These are phyloP conservation scores for Yamadazyma jaroonii DNA, from an alignment of 1,139 yeast genomes.

Conservation along the genomic window DNA sequence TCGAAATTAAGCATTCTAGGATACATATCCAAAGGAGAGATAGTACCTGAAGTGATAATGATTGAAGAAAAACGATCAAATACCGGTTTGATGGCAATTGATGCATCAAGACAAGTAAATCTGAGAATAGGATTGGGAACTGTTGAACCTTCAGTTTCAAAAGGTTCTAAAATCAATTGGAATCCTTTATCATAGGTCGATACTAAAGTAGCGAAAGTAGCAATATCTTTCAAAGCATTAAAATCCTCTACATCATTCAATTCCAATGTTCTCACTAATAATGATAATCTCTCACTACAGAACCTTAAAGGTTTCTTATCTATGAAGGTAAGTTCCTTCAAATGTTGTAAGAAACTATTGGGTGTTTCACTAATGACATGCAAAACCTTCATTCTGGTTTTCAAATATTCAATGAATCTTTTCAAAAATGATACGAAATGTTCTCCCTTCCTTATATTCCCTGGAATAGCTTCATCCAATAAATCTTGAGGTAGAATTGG, in stretches of 20 bases:
- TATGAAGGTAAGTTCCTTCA: conserved; percentile 88
- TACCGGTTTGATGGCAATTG: conserved; percentile 95
- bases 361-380: conserved; percentile 98
- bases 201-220: conserved; percentile 93
- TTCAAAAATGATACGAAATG: conserved; percentile 92
- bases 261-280: conserved; percentile 86
- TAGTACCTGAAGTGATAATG: conserved; percentile 94
- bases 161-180: conserved; percentile 88
- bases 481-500: conserved; percentile 86
- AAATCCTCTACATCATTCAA: conserved; percentile 87
- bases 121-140: conserved; percentile 97
- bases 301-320: conserved; percentile 88
- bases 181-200: conserved; percentile 95
- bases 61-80: conserved; percentile 94
- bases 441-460: conserved; percentile 94
- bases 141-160: conserved; percentile 93
- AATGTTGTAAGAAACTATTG: conserved; percentile 82
- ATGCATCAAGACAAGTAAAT: conserved; percentile 94
- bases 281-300: conserved; percentile 86
- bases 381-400: conserved; percentile 94
- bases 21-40: conserved; percentile 97
- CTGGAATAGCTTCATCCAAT: conserved; percentile 91
- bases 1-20: conserved; percentile 96
- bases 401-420: conserved; percentile 88
- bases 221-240: conserved; percentile 89